Base-by-base conservation (phyloP, 768 basidiomycete species). In the Lactifluus hygrophoroides region DNA sequence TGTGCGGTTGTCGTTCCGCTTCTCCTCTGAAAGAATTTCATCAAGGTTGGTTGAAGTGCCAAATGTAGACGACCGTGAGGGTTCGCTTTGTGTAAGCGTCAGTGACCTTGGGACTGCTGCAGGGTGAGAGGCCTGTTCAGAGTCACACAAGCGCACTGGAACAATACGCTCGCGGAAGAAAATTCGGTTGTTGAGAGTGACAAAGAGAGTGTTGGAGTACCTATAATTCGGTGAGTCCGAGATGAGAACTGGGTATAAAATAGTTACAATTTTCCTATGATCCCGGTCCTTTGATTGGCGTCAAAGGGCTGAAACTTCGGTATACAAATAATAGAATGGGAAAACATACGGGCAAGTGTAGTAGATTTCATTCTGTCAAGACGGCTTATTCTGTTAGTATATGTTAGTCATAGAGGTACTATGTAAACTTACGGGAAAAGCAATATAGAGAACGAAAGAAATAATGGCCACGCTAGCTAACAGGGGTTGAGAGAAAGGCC, bases 251-350 rank as follows among this genome's bases (percentile, higher is more conserved):
- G 7, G 19, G 3, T 3, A 21, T 19, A 42, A 30, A n/a, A 6
- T 19, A 38, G 2, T 40, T 44, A 56, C 64, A 65, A 43, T 30
- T 65, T 65, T 6, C 63, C 65, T 6, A 67, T 57, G 35, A 67
- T 32, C 34, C 58, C 51, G 9, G 65, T 64, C 19, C 65, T 66
- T 51, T 38, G 27, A 27, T 30, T 27, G 17, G 9, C 17, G 25
- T 51, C 37, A 51, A 11, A 11, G 19, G 27, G 17, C 11, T 25
- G 5, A 45, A 25, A 27, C n/a, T 23, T 49, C 5, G 32, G 35
- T 23, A 43, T 16, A 6, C 5, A n/a, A n/a, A n/a, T n/a, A n/a
- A 19, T 19, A 32, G 47, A 11, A 48, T 7, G 14, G 21, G 16
- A 40, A 23, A n/a, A 37, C 59, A 6, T 14, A 60, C 59, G 48